Evolutionary conservation across 192 early-diverging fungal genomes (phyloP).

Genomic region (Coemansia sp.): DNA sequence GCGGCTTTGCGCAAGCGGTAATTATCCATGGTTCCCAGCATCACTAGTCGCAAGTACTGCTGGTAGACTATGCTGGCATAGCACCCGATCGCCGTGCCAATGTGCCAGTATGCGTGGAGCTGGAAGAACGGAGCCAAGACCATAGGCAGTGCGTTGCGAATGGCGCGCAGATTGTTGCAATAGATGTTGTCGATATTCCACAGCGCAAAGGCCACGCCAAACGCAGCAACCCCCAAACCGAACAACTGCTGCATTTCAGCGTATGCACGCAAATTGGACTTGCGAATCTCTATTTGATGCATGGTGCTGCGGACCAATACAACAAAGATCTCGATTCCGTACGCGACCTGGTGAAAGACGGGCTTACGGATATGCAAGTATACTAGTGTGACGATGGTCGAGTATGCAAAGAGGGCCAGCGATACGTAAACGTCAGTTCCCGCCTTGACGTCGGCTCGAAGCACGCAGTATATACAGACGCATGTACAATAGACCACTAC

Average conservation of each 20-base stretch:
- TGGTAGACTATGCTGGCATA: constrained; percentile 61
- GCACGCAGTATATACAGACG: constrained; percentile 58
- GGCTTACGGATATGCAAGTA: constrained; percentile 72
- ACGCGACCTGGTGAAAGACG: constrained; percentile 70
- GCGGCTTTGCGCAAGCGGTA: constrained; percentile 41
- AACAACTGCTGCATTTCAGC: constrained; percentile 42
- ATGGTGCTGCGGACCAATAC: constrained; percentile 56
- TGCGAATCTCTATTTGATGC: constrained; percentile 46
- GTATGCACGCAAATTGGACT: constrained; percentile 43
- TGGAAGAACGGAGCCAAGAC: constrained; percentile 60
- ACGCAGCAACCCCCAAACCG: constrained; percentile 41
- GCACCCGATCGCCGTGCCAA: constrained; percentile 62
- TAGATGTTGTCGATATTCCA: constrained; percentile 85
- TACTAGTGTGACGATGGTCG: constrained; percentile 56
- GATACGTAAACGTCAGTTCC: constrained; percentile 51
- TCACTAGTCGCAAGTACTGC: constrained; percentile 60
- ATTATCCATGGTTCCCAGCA: constrained; percentile 44
- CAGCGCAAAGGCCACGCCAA: constrained; percentile 62
- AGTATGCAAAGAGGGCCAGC: constrained; percentile 58
- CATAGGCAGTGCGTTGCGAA: constrained; percentile 55
- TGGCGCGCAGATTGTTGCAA: constrained; percentile 61
- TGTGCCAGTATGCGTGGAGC: constrained; percentile 73
- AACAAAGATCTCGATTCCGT: constrained; percentile 59
- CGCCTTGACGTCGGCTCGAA: constrained; percentile 54
- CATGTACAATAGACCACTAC: constrained; percentile 65